Conservation (phyloP, 2,329 filamentous ascomycete species). For the Botrytis porri region DNA sequence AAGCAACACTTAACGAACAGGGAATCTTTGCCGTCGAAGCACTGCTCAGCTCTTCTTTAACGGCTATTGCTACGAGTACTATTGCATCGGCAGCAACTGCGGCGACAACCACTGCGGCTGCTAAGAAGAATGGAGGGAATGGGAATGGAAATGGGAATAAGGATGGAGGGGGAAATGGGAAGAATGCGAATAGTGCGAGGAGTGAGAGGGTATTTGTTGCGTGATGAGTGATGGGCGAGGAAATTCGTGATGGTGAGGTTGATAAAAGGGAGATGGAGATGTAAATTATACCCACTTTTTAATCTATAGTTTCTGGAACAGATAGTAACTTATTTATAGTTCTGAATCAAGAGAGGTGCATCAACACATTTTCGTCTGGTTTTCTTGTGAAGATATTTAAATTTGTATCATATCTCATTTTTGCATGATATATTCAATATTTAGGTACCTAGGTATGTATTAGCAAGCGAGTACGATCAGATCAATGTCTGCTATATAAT, state of each 20-base stretch:
- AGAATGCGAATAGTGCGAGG: not conserved
- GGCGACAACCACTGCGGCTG: not conserved
- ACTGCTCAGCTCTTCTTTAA: not conserved
- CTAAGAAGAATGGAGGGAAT: constrained; percentile 4
- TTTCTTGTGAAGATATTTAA: not conserved
- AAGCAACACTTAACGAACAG: constrained; percentile 9
- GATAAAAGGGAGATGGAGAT: not conserved
- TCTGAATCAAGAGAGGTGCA: not conserved
- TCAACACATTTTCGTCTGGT: not conserved
- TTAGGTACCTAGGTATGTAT: not conserved
- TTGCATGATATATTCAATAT: not conserved
- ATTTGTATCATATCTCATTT: not conserved
- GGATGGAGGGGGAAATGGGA: not conserved
- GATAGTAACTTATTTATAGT: not conserved
- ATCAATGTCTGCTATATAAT: not conserved
- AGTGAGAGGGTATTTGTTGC: not conserved
- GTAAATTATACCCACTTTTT: not conserved
- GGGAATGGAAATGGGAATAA: not conserved
- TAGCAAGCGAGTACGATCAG: not conserved
- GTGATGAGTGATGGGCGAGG: not conserved
- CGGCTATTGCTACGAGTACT: not conserved
- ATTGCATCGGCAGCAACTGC: not conserved
- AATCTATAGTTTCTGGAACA: not conserved
- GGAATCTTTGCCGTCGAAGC: constrained; percentile 12
- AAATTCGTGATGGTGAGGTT: not conserved